A percentile compares a stretch with the other conserved stretches of the same genome.
Conservation (phyloP, 371 early-diverging fungal genomes). For the Mortierella sp. region DNA sequence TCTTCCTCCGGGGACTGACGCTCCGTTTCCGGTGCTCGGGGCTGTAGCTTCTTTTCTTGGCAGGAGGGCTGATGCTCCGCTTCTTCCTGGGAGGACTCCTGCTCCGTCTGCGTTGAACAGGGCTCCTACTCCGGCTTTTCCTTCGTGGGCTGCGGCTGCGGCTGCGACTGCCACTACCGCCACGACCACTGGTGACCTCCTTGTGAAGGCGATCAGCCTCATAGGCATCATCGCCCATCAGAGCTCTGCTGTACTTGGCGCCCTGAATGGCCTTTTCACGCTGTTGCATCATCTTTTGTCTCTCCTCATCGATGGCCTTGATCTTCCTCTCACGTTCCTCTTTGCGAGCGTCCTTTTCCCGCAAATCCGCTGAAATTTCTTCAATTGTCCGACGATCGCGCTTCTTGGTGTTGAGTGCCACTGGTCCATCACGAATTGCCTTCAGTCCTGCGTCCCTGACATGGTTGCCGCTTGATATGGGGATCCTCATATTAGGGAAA, state of each 20-base stretch:
- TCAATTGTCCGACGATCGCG: constrained; percentile 38
- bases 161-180: constrained; percentile 31
- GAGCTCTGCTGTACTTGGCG: constrained; percentile 37
- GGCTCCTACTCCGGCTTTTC: constrained; percentile 38
- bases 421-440: constrained; percentile 40
- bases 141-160: constrained; percentile 25
- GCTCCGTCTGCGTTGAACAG: constrained; percentile 30
- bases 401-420: constrained; percentile 45
- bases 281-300: constrained; percentile 30
- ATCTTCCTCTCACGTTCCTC: constrained; percentile 42
- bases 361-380: constrained; percentile 29
- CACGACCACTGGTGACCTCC: constrained; percentile 17
- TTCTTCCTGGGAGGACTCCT: constrained; percentile 23
- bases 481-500: constrained; percentile 39
- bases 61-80: constrained; percentile 19
- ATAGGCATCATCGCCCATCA: constrained; percentile 39
- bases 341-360: constrained; percentile 22
- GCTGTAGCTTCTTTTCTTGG: constrained; percentile 34
- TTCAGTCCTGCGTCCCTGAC: constrained; percentile 46
- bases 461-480: constrained; percentile 26
- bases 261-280: constrained; percentile 44
- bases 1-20: constrained; percentile 29
- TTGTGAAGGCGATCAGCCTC: constrained; percentile 48
- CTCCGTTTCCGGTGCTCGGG: constrained; percentile 38
- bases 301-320: constrained; percentile 41